Percentiles rank a stretch among this genome's conserved stretches.
Evolutionary conservation across 2,329 filamentous ascomycete genomes (phyloP).

Genomic region (Endoconidiophora polonica): DNA sequence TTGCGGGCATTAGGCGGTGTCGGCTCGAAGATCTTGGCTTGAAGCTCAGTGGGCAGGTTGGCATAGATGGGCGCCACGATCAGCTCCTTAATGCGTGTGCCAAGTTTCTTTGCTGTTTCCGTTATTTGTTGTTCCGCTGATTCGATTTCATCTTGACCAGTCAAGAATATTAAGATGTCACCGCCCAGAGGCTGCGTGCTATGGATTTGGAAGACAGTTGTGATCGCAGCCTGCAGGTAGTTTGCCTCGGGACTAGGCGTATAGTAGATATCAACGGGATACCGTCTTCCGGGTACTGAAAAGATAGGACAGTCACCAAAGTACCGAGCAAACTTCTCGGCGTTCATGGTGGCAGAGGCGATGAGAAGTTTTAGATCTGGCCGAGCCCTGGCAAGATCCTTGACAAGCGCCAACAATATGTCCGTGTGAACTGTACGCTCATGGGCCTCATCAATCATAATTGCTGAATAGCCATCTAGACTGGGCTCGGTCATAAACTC

Average conservation of each 20-base stretch:
- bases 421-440: conserved; percentile 85
- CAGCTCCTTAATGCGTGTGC: conserved; percentile 67
- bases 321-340: conserved; percentile 77
- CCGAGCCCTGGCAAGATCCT: conserved; percentile 68
- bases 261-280: conserved; percentile 83
- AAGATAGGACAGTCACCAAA: conserved; percentile 90
- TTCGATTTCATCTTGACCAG: conserved; percentile 92
- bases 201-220: conserved; percentile 90
- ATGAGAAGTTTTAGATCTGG: conserved; percentile 83
- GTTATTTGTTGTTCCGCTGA: conserved; percentile 67
- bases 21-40: conserved; percentile 87
- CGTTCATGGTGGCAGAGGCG: conserved; percentile 87
- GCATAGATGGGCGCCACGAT: conserved; percentile 90
- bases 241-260: conserved; percentile 84
- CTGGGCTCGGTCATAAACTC: conserved; percentile 84
- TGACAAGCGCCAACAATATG: conserved; percentile 72
- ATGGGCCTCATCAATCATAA: conserved; percentile 98
- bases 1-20: conserved; percentile 75
- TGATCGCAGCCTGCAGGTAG: conserved; percentile 79
- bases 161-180: conserved; percentile 88
- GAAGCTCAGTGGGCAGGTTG: conserved; percentile 77
- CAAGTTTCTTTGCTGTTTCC: conserved; percentile 75
- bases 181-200: conserved; percentile 59
- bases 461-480: conserved; percentile 60
- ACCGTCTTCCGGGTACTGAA: conserved; percentile 78